Base-by-base conservation (phyloP, 2,329 filamentous ascomycete species). In the Fusarium compactum region DNA sequence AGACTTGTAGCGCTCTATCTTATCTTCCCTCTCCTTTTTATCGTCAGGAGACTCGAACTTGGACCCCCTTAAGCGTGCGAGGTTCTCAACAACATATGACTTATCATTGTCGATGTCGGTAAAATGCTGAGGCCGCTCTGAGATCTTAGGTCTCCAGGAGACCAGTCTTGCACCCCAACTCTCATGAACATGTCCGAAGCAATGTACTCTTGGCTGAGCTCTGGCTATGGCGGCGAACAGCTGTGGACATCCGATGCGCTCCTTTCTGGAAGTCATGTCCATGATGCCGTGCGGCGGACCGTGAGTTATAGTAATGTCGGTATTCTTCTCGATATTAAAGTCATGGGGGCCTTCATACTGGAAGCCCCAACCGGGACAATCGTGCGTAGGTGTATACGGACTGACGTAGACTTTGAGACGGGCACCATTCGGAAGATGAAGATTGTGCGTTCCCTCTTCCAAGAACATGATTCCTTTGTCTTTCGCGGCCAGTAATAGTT, bases 101-200 rank as follows among this genome's bases (percentile, higher is more conserved):
- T 70, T 71, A 0, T 77, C 80, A 50, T 87, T 82, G 53, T 88
- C 82, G 22, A 87, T 84, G 47, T 83, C 82, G 0, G 79, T 83
- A 24, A 86, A 81, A 71, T 87, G 82, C 0, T 82, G 82, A 6
- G 82, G 81, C 0, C 30, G 54, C 1, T 78, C 70, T 1, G 62
- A 69, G 4, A 74, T 64, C 10, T 22, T 32, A 0, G 54, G 34
- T 3, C 81, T 74, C 87, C 87, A 90, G 4, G 79, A 78, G 1
- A 87, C 81, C 3, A 85, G 24, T 58, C 82, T 85, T 0, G 82
- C 78, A 9, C 77, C 81, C 80, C 79, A 81, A 6, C 72, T 66
- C 2, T 68, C 40, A 34, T 80, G 77, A 0, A 78, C 74, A 47
- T 81, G 79, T 3, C 80, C 80, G 47, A 81, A 82, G 60, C 79